Percentiles rank a stretch among this genome's conserved stretches.
phyloP scores from a whole-genome alignment of 331 rosid species.

The Spiraea crenata region DNA sequence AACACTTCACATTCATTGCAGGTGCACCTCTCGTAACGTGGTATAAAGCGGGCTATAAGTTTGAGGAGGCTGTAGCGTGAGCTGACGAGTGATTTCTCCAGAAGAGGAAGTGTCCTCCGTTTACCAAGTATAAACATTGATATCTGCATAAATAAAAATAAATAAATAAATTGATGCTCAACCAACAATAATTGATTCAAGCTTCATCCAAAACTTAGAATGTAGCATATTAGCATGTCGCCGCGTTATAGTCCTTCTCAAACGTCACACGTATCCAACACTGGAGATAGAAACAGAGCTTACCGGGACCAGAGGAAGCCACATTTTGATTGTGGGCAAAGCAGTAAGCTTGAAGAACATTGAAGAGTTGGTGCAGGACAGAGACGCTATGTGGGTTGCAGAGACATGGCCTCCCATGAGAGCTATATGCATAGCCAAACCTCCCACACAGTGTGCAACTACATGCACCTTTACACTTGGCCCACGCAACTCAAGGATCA shows the following conservation, averaged over 20 bases:
- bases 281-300: neutral
- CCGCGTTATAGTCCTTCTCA: neutral
- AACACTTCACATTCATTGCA: slow-evolving; percentile 38
- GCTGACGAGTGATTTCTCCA: slow-evolving; percentile 27
- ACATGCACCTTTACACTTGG: slow-evolving; percentile 25
- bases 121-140: slow-evolving; percentile 38
- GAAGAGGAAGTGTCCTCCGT: slow-evolving; percentile 30
- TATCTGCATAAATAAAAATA: slow-evolving; percentile 21
- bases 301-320: slow-evolving; percentile 38
- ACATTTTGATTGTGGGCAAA: slow-evolving; percentile 34
- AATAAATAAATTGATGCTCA: neutral
- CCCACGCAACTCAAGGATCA: slow-evolving; percentile 31
- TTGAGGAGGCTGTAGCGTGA: slow-evolving; percentile 28
- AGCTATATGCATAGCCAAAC: slow-evolving; percentile 36
- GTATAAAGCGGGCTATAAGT: slow-evolving; percentile 25
- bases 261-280: neutral
- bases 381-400: slow-evolving; percentile 33
- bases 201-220: neutral
- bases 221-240: too few relatives aligned
- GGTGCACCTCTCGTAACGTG: slow-evolving; percentile 37
- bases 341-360: slow-evolving; percentile 38
- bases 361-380: slow-evolving; percentile 41
- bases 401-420: slow-evolving; percentile 40
- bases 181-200: neutral
- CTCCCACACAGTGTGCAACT: slow-evolving; percentile 44